Evolutionary conservation across 257 asterid genomes (phyloP), one percentile per base, ranked within the genome.

Genomic region (Przewalskia tangutica): DNA sequence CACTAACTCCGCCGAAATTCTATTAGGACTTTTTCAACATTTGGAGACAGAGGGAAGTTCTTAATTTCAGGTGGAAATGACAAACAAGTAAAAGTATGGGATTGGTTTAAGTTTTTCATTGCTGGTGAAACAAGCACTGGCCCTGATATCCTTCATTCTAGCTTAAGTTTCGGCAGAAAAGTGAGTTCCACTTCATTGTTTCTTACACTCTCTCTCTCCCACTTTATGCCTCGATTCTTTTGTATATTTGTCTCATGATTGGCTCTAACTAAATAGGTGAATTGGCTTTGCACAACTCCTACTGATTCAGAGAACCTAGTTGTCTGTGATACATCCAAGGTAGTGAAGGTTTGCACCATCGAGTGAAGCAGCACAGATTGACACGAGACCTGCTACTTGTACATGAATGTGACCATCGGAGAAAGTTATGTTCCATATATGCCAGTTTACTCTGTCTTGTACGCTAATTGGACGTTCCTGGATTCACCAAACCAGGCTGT

Each of bases 1-100:
- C 77, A 64, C 36, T 79, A 84, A 82, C 73, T n/a, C 63, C 50
- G 18, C 48, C 38, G 59, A 67, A 77, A 82, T 65, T 83, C 13
- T 60, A 80, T 71, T 86, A 94, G 98, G 92, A 66, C 93, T 32
- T 96, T 96, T 75, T 93, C 98, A 42, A 77, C 83, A 87, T 94
- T 96, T 82, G 97, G 99, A 44, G 97, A 93, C 91, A 92, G 83
- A 80, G 98, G 97, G 75, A 94, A 89, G 91, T 93, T 91, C 56
- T 80, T 96, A 85, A 81, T 96, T 51, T 96, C 98, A 0, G 98
- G 99, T 56, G 99, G 98, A 77, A 92, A 96, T 84, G 98, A 96
- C 87, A 93, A 86, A 82, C 89, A 90, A 4, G 87, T 94, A 7
- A 93, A 94, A 90, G 89, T 94, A 77, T 96, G 99, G 98, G 97